Base-by-base conservation (phyloP, 1,284 basidiomycete genomes). In the Fomitopsis schrenkii region DNA sequence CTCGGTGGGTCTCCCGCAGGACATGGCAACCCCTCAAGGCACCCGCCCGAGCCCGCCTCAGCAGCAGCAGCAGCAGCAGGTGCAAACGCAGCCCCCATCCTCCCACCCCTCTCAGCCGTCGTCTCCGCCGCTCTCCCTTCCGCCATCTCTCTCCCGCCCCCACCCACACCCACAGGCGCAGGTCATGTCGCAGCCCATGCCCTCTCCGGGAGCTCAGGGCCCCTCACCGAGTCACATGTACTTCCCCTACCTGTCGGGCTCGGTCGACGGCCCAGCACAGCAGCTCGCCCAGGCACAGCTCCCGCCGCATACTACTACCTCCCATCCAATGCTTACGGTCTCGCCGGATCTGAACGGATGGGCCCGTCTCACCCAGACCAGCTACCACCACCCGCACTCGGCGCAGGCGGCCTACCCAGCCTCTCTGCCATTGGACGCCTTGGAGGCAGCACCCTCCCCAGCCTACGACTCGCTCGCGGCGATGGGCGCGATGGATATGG, bases 81-180 rank as follows among this genome's bases (percentile, higher is more conserved):
- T 22, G 22, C 22, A 22, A 22, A 22, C 22, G 22, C 22, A 22
- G 44, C 35, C 52, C 33, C 52, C 28, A 33, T 54, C 60, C 86
- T 90, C 80, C 88, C 88, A 63, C 87, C 88, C 55, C 83, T 90
- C 82, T 72, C 84, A 77, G 79, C 85, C 76, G 82, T 90, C 83
- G 83, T 90, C 84, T 80, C 86, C 83, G 78, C 83, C 71, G 77
- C 83, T 71, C 74, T 78, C 76, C 74, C 79, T 79, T 71, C 76
- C 77, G 74, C 75, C 76, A 78, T 79, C 78, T 74, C 68, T 76
- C 71, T 70, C 79, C 62, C 74, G 71, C 62, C 66, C 69, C 70
- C 69, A 66, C 65, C 66, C 45, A 59, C 62, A 58, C 63, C 69
- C 71, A 61, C 63, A 50, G 48, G 48, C 68, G 66, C 65, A 71